Percentiles rank a stretch among this genome's conserved stretches.
Evolutionary conservation across 2,329 filamentous ascomycete species (phyloP).

Genomic region (Curvularia eragrostidis): DNA sequence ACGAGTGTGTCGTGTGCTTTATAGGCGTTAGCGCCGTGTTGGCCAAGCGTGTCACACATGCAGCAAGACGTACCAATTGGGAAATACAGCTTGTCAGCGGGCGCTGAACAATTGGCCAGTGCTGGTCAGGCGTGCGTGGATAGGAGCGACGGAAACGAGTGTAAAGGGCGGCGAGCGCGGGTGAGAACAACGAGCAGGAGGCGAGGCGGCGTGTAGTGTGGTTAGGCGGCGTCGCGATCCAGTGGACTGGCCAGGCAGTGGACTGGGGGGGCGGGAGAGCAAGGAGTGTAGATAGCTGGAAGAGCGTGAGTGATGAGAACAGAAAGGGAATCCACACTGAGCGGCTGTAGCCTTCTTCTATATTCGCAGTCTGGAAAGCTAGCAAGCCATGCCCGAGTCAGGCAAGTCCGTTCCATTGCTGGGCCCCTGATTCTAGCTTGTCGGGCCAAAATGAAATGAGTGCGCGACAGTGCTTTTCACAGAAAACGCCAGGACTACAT

Average conservation of each 20-base stretch:
- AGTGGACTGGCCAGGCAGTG: slow-evolving; percentile 43
- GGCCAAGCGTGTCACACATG: slow-evolving; percentile 14
- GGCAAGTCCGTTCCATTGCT: too few species aligned
- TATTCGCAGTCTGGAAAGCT: slow-evolving; percentile 29
- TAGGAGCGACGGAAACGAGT: slow-evolving; percentile 23
- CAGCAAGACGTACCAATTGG: slow-evolving; percentile 31
- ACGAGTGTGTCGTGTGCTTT: slow-evolving; percentile 36
- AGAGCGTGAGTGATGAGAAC: slow-evolving; percentile 28
- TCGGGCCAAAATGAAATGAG: slow-evolving; percentile 52
- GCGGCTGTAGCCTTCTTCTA: slow-evolving; percentile 44
- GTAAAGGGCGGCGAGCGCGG: slow-evolving; percentile 26
- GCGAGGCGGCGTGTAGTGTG: slow-evolving; percentile 11
- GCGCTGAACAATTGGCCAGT: slow-evolving; percentile 34
- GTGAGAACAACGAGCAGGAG: slow-evolving; percentile 15
- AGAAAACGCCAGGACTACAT: slow-evolving; percentile 47
- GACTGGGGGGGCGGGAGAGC: slow-evolving; percentile 21
- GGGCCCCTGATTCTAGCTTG: too few species aligned
- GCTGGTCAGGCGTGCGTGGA: slow-evolving; percentile 14
- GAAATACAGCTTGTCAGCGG: slow-evolving; percentile 27
- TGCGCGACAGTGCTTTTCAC: slow-evolving; percentile 47
- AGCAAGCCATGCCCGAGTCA: too few species aligned
- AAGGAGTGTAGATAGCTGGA: slow-evolving; percentile 34
- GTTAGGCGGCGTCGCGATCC: slow-evolving; percentile 41
- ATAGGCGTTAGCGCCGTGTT: slow-evolving; percentile 39
- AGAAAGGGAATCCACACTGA: slow-evolving; percentile 34